These are phyloP conservation scores for Candida michaelii DNA, from an alignment of 805 yeast species.

Conservation along the genomic window DNA sequence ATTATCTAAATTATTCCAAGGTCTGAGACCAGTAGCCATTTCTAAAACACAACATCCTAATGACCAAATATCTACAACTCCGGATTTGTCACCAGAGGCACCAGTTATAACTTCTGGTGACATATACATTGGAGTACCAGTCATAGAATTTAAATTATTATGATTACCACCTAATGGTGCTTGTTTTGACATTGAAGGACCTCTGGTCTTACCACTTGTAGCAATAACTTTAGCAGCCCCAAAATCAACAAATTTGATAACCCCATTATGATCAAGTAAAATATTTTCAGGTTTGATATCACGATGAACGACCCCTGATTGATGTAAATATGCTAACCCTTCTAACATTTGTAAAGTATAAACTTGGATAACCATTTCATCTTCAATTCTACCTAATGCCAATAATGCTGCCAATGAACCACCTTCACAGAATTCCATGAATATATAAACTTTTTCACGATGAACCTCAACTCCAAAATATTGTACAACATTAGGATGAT, in stretches of 20 bases:
- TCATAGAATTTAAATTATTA: conserved; percentile 49
- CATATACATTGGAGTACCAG: conserved; percentile 99
- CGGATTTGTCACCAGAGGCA: conserved; percentile 54
- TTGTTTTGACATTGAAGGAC: conserved; percentile 16
- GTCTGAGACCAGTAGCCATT: conserved; percentile 95
- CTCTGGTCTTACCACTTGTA: conserved; percentile 50
- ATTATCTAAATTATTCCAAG: conserved; percentile 95
- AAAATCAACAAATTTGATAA: conserved; percentile 92
- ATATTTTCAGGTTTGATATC: conserved; percentile 97
- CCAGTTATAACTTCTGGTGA: conserved; percentile 96
- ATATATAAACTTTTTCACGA: conserved; percentile 88
- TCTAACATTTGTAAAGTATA: conserved; percentile 91
- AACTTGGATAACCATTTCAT: conserved; percentile 87
- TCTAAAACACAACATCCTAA: conserved; percentile 93
- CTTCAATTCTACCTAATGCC: conserved; percentile 92
- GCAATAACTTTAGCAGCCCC: conserved; percentile 95
- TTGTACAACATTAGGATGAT: conserved; percentile 95
- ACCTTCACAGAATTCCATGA: conserved; percentile 97
- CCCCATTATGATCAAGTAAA: conserved; percentile 85
- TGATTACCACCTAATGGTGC: conserved; percentile 14
- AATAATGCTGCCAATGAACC: conserved; percentile 86
- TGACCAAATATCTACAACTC: conserved; percentile 90
- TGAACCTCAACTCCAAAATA: conserved; percentile 97
- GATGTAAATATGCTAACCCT: conserved; percentile 92
- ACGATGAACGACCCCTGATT: conserved; percentile 92